phyloP scores from a whole-genome alignment of 1,139 yeast species.

The Hyphopichia pseudoburtonii region DNA sequence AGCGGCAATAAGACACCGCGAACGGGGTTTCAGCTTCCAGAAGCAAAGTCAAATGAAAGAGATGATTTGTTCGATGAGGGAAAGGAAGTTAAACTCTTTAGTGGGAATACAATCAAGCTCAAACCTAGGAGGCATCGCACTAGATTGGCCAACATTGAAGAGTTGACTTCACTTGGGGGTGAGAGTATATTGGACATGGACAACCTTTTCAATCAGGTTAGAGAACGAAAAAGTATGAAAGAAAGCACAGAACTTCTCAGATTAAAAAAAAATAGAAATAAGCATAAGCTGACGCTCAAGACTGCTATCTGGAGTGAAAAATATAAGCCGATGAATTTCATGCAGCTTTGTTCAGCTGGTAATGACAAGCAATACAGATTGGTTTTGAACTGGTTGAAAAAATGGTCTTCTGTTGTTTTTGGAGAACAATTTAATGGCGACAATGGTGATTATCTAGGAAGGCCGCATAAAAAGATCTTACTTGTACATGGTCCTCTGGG shows the following conservation, averaged over 20 bases:
- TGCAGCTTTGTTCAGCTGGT: conserved; percentile 67
- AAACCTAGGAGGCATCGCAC: conserved; percentile 14
- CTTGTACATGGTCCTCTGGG: conserved; percentile 93
- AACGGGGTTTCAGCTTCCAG: no score
- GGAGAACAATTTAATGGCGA: conserved; percentile 30
- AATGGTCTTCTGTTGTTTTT: conserved; percentile 75
- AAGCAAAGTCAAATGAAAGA: background rate
- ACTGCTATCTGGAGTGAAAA: conserved; percentile 70
- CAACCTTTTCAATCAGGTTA: conserved; percentile 27
- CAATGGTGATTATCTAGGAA: conserved; percentile 54
- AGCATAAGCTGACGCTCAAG: background rate
- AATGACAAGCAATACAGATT: conserved; percentile 76
- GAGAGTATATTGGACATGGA: conserved; percentile 29
- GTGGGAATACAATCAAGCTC: conserved; percentile 22
- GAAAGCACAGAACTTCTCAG: background rate
- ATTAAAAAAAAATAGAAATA: no score
- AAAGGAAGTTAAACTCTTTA: conserved; percentile 24
- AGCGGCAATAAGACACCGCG: no score
- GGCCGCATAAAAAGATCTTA: conserved; percentile 72
- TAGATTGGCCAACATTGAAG: conserved; percentile 3
- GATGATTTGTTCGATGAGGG: background rate
- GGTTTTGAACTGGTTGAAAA: conserved; percentile 75
- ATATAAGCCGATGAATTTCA: conserved; percentile 72
- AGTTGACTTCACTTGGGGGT: conserved; percentile 5
- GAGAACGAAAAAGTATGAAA: conserved; percentile 6